Conservation (phyloP, 441 rosid genomes). For the Brassica hybrid region DNA sequence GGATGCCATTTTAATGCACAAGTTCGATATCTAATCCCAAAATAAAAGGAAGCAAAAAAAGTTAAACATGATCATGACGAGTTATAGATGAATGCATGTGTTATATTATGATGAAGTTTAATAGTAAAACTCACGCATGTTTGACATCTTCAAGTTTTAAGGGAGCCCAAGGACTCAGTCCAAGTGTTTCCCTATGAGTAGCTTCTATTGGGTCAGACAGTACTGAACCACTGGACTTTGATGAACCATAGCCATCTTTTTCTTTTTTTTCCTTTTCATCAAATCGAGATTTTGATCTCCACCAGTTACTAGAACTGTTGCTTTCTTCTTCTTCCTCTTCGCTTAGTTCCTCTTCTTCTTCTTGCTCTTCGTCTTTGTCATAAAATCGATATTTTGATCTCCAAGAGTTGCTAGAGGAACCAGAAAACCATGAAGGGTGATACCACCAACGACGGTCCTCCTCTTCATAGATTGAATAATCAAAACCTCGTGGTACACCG, state of each 20-base stretch:
- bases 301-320: slow-evolving; percentile 20
- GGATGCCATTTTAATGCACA: slow-evolving; percentile 97
- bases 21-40: slow-evolving; percentile 63
- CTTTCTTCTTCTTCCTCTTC: slow-evolving; percentile 5
- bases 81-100: slow-evolving; percentile 46
- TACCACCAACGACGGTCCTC: slow-evolving; percentile 48
- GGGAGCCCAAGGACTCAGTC: slow-evolving; percentile 72
- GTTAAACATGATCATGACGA: slow-evolving; percentile 13
- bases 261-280: slow-evolving; percentile 1
- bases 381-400: slow-evolving; percentile 46
- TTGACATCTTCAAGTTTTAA: slow-evolving; percentile 77
- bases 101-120: slow-evolving; percentile 12
- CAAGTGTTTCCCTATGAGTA: slow-evolving; percentile 79
- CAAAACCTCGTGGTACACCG: slow-evolving; percentile 53
- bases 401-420: slow-evolving; percentile 46
- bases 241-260: too few species aligned
- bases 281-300: slow-evolving; percentile 48
- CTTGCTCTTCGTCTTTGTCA: slow-evolving; percentile 7
- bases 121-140: slow-evolving; percentile 60
- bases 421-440: slow-evolving; percentile 49
- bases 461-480: slow-evolving; percentile 65
- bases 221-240: neutral
- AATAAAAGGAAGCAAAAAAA: slow-evolving; percentile 2
- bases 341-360: neutral
- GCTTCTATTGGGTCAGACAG: slow-evolving; percentile 50